These are phyloP conservation scores for Elsinoe australis DNA, from an alignment of 2,329 filamentous ascomycete species.

Conservation along the genomic window DNA sequence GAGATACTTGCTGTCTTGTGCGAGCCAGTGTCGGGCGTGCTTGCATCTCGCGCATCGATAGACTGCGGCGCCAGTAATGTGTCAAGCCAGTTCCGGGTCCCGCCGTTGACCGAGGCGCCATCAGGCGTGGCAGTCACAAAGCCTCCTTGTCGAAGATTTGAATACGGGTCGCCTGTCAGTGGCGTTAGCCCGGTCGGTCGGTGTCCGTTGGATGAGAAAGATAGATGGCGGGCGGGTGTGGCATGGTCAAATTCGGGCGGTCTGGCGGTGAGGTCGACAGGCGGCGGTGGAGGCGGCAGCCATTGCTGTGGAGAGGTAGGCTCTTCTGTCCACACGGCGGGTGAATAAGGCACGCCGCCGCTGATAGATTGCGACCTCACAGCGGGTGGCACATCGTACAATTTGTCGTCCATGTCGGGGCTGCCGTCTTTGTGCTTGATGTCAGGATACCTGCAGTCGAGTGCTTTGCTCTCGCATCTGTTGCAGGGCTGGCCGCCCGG, in stretches of 20 bases:
- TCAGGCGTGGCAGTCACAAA: constrained; percentile 15
- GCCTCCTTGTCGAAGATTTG: constrained; percentile 13
- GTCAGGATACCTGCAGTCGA: constrained; percentile 25
- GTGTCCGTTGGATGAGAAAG: constrained; percentile 14
- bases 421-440: constrained; percentile 13
- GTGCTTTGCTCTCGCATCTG: constrained; percentile 23
- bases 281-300: constrained; percentile 13
- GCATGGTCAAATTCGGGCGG: constrained; percentile 6
- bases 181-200: constrained; percentile 7
- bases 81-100: constrained; percentile 18
- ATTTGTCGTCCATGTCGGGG: constrained; percentile 10
- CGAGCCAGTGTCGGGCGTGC: constrained; percentile 11
- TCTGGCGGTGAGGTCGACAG: constrained; percentile 6
- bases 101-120: constrained; percentile 11
- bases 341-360: constrained; percentile 12
- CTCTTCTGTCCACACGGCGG: constrained; percentile 15
- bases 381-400: neutral
- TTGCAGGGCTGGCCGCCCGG: constrained; percentile 26
- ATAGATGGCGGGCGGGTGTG: constrained; percentile 7
- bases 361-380: constrained; percentile 10
- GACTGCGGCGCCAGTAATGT: constrained; percentile 12
- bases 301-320: constrained; percentile 16
- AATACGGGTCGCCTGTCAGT: constrained; percentile 14
- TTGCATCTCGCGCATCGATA: constrained; percentile 10
- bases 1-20: constrained; percentile 18